Base-by-base conservation (phyloP, 2,329 filamentous ascomycete species). In the Trichoderma endophyticum region DNA sequence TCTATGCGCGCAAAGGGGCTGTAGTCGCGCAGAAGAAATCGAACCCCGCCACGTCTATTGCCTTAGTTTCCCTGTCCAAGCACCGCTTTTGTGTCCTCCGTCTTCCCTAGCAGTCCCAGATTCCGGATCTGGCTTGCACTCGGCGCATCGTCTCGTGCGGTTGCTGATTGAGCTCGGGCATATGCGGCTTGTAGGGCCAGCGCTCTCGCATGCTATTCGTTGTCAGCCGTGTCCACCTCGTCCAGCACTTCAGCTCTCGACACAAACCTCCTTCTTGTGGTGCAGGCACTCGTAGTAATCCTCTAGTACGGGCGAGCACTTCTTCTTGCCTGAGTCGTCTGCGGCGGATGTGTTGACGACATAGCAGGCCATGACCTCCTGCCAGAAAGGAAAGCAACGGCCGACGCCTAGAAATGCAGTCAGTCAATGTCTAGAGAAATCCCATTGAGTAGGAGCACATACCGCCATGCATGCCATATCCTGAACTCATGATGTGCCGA, bases 271-370 rank as follows among this genome's bases (percentile, higher is more conserved):
- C 86, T 99, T 99, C 87, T 92, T 94, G 87, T 99, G 96, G 83
- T 99, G 96, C 80, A 99, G 85, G 84, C 97, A 99, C 86, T 99
- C 96, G 82, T 98, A 97, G 86, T 99, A 99, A 82, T 99, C 96
- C 82, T 99, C 96, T 76, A 98, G 87, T 5, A 90, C 89, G 18
- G 93, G 91, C 21, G 88, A 85, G 82, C 97, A 99, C 85, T 97
- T 97, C 83, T 91, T 92, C 86, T 95, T 96, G 77, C 93, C 93
- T 18, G 90, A 89, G 76, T 90, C 87, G 79, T 95, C 92, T 71
- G 95, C 92, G 75, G 92, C 86, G 75, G 88, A 89, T 71, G 94
- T 94, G 86, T 98, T 98, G 81, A 97, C 91, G 73, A 98, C 94
- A 83, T 99, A 99, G 90, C 96, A 99, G 79, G 94, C 94, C 81